Conservation (phyloP, 2,329 filamentous ascomycete species). For the Beauveria bassiana region DNA sequence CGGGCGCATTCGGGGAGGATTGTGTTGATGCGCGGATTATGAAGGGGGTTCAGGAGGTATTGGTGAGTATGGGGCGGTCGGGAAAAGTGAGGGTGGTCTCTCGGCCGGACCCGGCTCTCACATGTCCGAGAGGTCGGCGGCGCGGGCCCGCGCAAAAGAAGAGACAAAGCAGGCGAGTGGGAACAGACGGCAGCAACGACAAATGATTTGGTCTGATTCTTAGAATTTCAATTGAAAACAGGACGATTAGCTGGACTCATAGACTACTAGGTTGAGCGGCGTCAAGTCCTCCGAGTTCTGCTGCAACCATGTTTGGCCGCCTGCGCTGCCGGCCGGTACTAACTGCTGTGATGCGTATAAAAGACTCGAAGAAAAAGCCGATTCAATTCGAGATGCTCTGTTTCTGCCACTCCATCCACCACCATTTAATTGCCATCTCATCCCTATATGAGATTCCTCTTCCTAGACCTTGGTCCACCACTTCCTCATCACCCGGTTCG, state of each 20-base stretch:
- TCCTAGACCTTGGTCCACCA: slow-evolving; percentile 25
- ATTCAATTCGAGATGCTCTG: background rate
- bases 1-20: background rate
- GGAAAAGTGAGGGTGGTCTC: background rate
- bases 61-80: background rate
- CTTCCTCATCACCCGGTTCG: slow-evolving; percentile 43
- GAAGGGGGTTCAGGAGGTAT: background rate
- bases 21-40: no score
- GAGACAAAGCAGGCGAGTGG: no score
- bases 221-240: no score
- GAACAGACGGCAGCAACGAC: no score
- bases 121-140: background rate
- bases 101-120: background rate
- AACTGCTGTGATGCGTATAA: background rate
- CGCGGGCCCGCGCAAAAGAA: background rate
- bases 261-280: slow-evolving; percentile 41
- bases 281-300: slow-evolving; percentile 57
- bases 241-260: background rate
- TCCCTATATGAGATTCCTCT: no score
- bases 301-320: slow-evolving; percentile 45
- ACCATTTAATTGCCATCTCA: no score
- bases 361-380: background rate
- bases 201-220: no score
- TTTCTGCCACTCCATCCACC: no score
- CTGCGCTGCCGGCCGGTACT: background rate